Percentiles rank a stretch among this genome's conserved stretches.
Evolutionary conservation across 306 rosid species (phyloP).

Genomic region (Clitoria ternatea): DNA sequence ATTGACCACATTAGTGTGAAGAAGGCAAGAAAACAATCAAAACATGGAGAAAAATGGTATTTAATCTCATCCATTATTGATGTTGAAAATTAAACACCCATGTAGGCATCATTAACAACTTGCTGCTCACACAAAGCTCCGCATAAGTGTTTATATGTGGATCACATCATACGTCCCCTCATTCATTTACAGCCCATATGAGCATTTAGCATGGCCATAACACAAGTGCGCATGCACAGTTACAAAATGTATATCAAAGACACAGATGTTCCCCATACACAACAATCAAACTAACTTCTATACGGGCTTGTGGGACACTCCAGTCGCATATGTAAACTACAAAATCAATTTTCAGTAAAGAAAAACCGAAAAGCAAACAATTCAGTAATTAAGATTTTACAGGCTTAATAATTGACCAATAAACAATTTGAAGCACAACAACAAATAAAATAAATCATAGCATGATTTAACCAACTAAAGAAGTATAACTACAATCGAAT

Average conservation of each 20-base stretch:
- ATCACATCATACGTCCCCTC: background rate
- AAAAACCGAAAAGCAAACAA: background rate
- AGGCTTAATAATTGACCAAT: background rate
- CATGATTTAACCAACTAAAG: background rate
- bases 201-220: background rate
- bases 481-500: background rate
- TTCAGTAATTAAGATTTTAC: background rate
- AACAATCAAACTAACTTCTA: background rate
- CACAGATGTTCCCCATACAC: background rate
- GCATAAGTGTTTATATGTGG: background rate
- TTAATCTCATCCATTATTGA: background rate
- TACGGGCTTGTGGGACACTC: background rate
- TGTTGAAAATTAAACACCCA: background rate
- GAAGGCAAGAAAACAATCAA: slow-evolving; percentile 4
- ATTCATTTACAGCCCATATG: background rate
- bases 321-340: background rate
- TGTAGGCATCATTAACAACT: background rate
- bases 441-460: background rate
- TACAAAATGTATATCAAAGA: background rate
- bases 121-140: background rate
- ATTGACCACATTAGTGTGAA: background rate
- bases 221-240: background rate
- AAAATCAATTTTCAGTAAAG: background rate
- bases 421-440: background rate
- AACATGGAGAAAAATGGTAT: background rate